Conservation (phyloP, 1,284 basidiomycete genomes). For the Leccinum pallidistipes region DNA sequence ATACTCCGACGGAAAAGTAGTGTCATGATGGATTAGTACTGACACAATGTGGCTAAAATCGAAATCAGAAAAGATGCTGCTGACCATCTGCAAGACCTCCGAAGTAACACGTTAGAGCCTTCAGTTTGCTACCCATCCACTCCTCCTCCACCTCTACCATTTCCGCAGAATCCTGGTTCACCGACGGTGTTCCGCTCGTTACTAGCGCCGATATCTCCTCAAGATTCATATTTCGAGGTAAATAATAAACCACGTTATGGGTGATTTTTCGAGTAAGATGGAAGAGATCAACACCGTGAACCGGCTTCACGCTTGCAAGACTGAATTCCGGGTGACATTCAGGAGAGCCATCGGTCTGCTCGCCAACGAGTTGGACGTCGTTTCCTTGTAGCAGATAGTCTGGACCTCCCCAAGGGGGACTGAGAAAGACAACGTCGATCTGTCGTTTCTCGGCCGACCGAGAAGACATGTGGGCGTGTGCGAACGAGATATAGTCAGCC, state of each 20-base stretch:
- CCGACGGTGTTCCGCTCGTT: background rate
- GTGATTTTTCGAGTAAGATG: conserved; percentile 68
- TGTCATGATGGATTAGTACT: background rate
- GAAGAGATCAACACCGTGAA: conserved; percentile 84
- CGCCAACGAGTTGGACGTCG: conserved; percentile 15
- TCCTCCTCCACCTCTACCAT: conserved; percentile 84
- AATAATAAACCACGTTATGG: conserved; percentile 83
- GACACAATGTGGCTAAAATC: background rate
- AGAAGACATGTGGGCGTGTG: conserved; percentile 51
- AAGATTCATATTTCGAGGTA: conserved; percentile 84
- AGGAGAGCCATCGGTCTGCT: conserved; percentile 8
- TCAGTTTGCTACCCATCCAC: conserved; percentile 85
- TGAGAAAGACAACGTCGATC: conserved; percentile 89
- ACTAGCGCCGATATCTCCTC: conserved; percentile 69
- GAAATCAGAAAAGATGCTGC: conserved; percentile 50
- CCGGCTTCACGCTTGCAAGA: conserved; percentile 72
- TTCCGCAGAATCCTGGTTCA: conserved; percentile 36
- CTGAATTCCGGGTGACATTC: conserved; percentile 58
- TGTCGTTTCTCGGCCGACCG: conserved; percentile 37
- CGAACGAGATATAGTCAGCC: conserved; percentile 85
- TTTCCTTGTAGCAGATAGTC: conserved; percentile 54
- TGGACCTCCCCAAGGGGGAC: conserved; percentile 92
- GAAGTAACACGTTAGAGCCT: conserved; percentile 82
- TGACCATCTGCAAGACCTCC: conserved; percentile 72
- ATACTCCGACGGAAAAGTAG: background rate